phyloP scores from a whole-genome alignment of 768 basidiomycete genomes.

The Boletales sp. region DNA sequence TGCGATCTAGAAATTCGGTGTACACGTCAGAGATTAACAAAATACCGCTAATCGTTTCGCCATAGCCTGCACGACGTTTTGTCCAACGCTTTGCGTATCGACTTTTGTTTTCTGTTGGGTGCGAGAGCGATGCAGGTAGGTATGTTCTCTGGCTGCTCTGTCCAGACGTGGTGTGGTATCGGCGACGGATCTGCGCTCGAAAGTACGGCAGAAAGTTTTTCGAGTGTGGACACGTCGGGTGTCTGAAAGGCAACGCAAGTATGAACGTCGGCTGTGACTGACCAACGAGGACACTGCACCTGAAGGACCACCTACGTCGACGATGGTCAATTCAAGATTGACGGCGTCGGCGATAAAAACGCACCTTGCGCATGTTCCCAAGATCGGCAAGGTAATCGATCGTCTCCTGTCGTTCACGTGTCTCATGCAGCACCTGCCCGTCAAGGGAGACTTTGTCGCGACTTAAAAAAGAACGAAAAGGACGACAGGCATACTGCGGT shows the following conservation, averaged over 20 bases:
- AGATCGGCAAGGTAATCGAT: slow-evolving; percentile 37
- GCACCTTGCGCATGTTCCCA: slow-evolving; percentile 40
- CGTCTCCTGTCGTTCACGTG: slow-evolving; percentile 36
- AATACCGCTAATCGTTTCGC: slow-evolving; percentile 16
- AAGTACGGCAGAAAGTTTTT: slow-evolving; percentile 31
- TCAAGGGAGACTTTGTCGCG: neutral
- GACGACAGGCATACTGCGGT: slow-evolving; percentile 29
- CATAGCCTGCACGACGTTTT: slow-evolving; percentile 39
- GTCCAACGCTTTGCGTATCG: slow-evolving; percentile 40
- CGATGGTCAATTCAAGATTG: neutral
- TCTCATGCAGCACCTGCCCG: slow-evolving; percentile 38
- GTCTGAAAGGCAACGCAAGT: slow-evolving; percentile 21
- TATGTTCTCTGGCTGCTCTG: slow-evolving; percentile 41
- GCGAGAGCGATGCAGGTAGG: slow-evolving; percentile 43
- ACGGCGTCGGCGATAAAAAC: neutral
- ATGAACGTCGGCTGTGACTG: no score
- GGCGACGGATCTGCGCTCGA: slow-evolving; percentile 18
- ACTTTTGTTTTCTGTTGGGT: slow-evolving; percentile 36
- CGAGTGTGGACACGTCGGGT: slow-evolving; percentile 29
- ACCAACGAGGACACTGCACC: slow-evolving; percentile 17
- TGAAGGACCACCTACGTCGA: slow-evolving; percentile 38
- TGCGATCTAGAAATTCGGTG: neutral
- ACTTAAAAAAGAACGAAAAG: neutral
- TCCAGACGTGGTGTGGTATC: slow-evolving; percentile 40
- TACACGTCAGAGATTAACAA: neutral